Conservation (phyloP, 2,329 filamentous ascomycete genomes). For the Elsinoe fawcettii region DNA sequence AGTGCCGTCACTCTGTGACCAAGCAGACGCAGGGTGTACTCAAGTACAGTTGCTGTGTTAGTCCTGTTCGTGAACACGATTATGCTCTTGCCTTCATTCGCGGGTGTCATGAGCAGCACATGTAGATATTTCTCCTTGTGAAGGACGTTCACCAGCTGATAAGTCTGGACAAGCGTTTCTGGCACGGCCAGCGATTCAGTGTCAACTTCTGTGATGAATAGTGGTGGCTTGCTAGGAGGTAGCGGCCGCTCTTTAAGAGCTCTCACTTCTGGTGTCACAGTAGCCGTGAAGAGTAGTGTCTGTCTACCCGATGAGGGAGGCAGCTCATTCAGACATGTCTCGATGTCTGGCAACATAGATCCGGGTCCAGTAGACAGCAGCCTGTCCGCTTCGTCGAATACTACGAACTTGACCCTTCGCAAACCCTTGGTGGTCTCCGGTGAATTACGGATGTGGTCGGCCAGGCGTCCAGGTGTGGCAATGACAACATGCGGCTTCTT, state of each 20-base stretch:
- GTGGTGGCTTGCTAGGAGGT: slow-evolving; percentile 60
- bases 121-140: slow-evolving; percentile 95
- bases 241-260: slow-evolving; percentile 72
- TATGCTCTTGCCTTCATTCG: slow-evolving; percentile 64
- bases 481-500: slow-evolving; percentile 85
- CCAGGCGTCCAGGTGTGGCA: slow-evolving; percentile 84
- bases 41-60: slow-evolving; percentile 76
- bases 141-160: slow-evolving; percentile 80
- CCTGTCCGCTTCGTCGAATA: slow-evolving; percentile 92
- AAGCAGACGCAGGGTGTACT: slow-evolving; percentile 77
- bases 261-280: slow-evolving; percentile 84
- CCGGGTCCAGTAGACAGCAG: slow-evolving; percentile 68
- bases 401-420: slow-evolving; percentile 70
- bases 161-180: slow-evolving; percentile 70
- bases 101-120: slow-evolving; percentile 70
- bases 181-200: slow-evolving; percentile 67
- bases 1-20: slow-evolving; percentile 85
- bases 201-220: slow-evolving; percentile 86
- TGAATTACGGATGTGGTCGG: slow-evolving; percentile 86
- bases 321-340: slow-evolving; percentile 74
- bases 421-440: slow-evolving; percentile 82
- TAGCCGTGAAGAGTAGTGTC: slow-evolving; percentile 92
- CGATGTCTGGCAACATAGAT: slow-evolving; percentile 90
- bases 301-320: slow-evolving; percentile 74
- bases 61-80: slow-evolving; percentile 96